Conservation (phyloP, 805 yeast genomes). For the Lipomyces spencermartinsiae region DNA sequence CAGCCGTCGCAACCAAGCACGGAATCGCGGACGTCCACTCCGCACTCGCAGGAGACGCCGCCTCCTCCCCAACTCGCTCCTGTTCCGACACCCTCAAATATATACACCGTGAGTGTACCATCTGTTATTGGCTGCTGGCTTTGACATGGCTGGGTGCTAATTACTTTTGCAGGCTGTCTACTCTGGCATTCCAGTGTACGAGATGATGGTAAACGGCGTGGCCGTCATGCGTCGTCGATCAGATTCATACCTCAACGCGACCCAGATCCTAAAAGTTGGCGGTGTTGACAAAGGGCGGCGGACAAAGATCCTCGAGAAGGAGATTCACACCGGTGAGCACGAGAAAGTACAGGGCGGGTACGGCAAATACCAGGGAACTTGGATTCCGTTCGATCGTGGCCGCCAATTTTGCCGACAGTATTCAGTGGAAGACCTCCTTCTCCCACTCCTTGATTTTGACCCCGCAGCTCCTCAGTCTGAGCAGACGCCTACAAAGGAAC, state of each 20-base stretch:
- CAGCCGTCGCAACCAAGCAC: constrained; percentile 7
- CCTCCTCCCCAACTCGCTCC: constrained; percentile 30
- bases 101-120: constrained; percentile 29
- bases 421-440: constrained; percentile 59
- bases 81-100: constrained; percentile 21
- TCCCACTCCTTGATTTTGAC: constrained; percentile 58
- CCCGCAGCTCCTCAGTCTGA: constrained; percentile 42
- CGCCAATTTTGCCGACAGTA: constrained; percentile 63
- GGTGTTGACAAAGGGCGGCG: constrained; percentile 69
- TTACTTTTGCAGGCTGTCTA: constrained; percentile 54
- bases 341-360: constrained; percentile 78
- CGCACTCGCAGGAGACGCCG: constrained; percentile 34
- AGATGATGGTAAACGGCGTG: constrained; percentile 64
- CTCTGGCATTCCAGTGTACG: constrained; percentile 65
- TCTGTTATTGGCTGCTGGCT: background rate
- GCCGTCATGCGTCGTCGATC: constrained; percentile 69
- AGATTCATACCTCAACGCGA: constrained; percentile 74
- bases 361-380: constrained; percentile 78
- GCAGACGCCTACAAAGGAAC: constrained; percentile 58
- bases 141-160: background rate
- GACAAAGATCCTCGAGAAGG: constrained; percentile 67
- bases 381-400: constrained; percentile 59
- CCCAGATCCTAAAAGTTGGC: constrained; percentile 72
- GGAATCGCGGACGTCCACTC: constrained; percentile 33
- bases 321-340: constrained; percentile 65